phyloP scores from a whole-genome alignment of 352 stramenopile species.

The Phytophthora ohioensis region DNA sequence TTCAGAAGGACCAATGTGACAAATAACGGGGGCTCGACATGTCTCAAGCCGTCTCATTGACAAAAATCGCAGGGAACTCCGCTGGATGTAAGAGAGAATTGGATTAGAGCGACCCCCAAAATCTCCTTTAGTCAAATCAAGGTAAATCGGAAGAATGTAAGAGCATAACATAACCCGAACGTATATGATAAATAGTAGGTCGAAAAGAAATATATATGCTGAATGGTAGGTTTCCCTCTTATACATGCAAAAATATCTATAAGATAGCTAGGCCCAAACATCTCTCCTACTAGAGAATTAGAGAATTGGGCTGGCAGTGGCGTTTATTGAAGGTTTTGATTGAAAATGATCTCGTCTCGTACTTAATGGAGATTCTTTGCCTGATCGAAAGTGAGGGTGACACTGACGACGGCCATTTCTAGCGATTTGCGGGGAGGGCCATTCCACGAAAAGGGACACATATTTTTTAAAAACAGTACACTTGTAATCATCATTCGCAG shows the following conservation, averaged over 20 bases:
- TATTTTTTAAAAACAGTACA: background rate
- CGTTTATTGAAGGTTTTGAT: background rate
- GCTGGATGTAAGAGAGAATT: background rate
- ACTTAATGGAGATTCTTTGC: background rate
- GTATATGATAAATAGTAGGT: too few species aligned
- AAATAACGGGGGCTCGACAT: background rate
- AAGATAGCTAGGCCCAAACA: too few species aligned
- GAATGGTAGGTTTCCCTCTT: too few species aligned
- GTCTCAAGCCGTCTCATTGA: background rate
- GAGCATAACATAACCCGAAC: too few species aligned
- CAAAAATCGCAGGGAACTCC: too few species aligned
- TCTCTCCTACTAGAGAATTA: too few species aligned
- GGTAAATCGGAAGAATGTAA: background rate
- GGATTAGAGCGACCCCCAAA: background rate
- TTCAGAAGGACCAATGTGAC: too few species aligned
- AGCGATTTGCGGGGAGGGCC: background rate
- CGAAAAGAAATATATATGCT: too few species aligned
- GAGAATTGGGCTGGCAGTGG: too few species aligned
- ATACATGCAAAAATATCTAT: too few species aligned
- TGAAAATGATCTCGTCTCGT: background rate
- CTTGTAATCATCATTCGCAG: background rate
- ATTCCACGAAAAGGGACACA: background rate
- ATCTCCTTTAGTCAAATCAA: background rate
- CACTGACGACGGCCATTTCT: background rate
- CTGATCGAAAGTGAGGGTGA: background rate